Evolutionary conservation across 2,329 filamentous ascomycete species (phyloP).

Genomic region (Colletotrichum lini): DNA sequence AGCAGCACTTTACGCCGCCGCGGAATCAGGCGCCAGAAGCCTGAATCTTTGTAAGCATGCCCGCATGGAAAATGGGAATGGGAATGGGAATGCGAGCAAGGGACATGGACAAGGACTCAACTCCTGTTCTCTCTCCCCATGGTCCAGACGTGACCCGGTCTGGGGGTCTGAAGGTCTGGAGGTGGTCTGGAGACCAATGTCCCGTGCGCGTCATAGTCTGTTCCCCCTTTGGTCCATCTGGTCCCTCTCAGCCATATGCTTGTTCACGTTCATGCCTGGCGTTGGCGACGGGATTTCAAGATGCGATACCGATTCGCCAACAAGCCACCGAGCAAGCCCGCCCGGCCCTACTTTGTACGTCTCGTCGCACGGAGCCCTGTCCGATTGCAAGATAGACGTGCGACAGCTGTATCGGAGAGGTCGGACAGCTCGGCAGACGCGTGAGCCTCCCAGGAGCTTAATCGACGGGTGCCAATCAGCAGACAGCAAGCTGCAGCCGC

Average conservation of each 20-base stretch:
- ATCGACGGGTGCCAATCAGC: slow-evolving; percentile 24
- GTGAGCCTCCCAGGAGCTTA: slow-evolving; percentile 36
- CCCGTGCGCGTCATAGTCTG: slow-evolving; percentile 33
- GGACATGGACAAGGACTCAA: slow-evolving; percentile 12
- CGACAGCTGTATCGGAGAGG: slow-evolving; percentile 38
- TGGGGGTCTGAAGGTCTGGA: no score
- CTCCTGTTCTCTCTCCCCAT: slow-evolving; percentile 12
- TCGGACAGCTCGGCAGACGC: slow-evolving; percentile 39
- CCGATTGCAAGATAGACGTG: slow-evolving; percentile 38
- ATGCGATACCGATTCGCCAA: slow-evolving; percentile 25
- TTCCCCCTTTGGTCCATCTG: slow-evolving; percentile 13
- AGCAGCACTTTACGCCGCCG: slow-evolving; percentile 13
- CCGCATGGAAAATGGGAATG: background rate
- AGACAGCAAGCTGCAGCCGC: slow-evolving; percentile 1
- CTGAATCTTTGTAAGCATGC: background rate
- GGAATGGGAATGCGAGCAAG: background rate
- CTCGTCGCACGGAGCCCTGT: slow-evolving; percentile 23
- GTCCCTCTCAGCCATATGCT: background rate
- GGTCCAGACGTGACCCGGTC: background rate
- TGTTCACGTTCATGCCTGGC: slow-evolving; percentile 10
- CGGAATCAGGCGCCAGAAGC: slow-evolving; percentile 28
- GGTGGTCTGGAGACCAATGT: slow-evolving; percentile 9
- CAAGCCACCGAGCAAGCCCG: background rate
- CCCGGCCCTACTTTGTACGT: slow-evolving; percentile 3
- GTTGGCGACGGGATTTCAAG: slow-evolving; percentile 10